A percentile compares a stretch with the other conserved stretches of the same genome.
Conservation (phyloP, 2,329 filamentous ascomycete genomes). For the Fusarium brachygibbosum region DNA sequence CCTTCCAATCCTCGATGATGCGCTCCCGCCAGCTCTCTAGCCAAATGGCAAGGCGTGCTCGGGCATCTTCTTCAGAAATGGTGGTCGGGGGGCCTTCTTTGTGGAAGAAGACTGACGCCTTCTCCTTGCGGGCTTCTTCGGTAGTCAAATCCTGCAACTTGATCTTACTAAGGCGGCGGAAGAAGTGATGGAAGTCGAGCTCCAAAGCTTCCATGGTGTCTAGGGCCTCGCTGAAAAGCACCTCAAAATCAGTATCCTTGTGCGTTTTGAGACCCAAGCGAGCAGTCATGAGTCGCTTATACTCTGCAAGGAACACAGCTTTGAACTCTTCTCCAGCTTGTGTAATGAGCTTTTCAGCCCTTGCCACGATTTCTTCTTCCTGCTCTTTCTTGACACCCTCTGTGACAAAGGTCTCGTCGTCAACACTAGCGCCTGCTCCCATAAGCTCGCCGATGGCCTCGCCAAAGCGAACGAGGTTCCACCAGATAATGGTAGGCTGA, state of each 20-base stretch:
- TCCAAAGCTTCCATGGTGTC: conserved; percentile 85
- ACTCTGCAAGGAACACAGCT: conserved; percentile 87
- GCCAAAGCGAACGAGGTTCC: conserved; percentile 93
- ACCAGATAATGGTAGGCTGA: conserved; percentile 97
- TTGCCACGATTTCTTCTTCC: conserved; percentile 76
- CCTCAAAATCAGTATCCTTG: conserved; percentile 81
- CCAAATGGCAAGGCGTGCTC: conserved; percentile 80
- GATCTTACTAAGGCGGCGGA: conserved; percentile 80
- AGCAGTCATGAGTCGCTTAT: conserved; percentile 84
- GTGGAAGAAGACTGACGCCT: conserved; percentile 83
- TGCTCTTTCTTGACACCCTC: conserved; percentile 76
- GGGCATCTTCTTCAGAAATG: conserved; percentile 73
- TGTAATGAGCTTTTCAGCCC: conserved; percentile 87
- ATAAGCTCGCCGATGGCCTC: conserved; percentile 91
- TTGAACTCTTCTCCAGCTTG: conserved; percentile 89
- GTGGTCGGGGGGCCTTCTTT: conserved; percentile 73
- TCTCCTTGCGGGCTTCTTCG: conserved; percentile 71
- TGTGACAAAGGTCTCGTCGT: conserved; percentile 77
- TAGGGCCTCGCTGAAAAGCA: conserved; percentile 83
- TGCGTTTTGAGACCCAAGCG: conserved; percentile 81
- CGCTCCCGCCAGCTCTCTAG: conserved; percentile 81
- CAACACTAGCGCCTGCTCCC: conserved; percentile 79
- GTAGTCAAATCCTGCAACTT: conserved; percentile 73
- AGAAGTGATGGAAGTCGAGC: conserved; percentile 95
- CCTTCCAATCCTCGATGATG: conserved; percentile 81